Evolutionary conservation across 768 basidiomycete species (phyloP).

Genomic region (Hericium coralloides): DNA sequence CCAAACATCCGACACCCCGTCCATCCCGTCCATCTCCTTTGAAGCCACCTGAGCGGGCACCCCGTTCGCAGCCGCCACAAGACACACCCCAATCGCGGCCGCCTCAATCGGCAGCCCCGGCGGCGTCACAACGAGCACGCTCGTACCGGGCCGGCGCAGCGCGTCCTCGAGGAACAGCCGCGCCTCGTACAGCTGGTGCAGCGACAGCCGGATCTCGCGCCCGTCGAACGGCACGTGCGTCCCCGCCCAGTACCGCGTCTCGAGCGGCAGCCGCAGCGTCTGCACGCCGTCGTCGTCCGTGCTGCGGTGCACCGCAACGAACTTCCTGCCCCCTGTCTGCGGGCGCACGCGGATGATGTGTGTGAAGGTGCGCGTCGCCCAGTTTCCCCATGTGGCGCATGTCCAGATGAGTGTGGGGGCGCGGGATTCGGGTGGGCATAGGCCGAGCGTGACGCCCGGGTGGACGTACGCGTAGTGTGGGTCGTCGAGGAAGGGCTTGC

Average conservation of each 20-base stretch:
- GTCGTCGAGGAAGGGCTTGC: no score
- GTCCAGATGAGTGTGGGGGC: no score
- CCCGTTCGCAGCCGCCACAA: neutral
- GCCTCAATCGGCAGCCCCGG: neutral
- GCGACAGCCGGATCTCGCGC: neutral
- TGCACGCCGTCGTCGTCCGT: neutral
- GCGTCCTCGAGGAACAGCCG: constrained; percentile 15
- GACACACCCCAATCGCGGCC: neutral
- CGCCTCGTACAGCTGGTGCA: constrained; percentile 54
- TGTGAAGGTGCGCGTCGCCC: neutral
- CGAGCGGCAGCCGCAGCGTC: neutral
- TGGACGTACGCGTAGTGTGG: no score
- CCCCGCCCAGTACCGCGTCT: neutral
- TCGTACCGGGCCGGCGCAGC: constrained; percentile 25
- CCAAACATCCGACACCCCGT: neutral
- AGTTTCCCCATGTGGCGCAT: neutral
- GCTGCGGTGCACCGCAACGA: neutral
- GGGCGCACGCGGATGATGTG: neutral
- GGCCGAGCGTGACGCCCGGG: no score
- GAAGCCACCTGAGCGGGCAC: neutral
- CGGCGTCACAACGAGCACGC: neutral
- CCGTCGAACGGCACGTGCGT: neutral
- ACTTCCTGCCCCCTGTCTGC: neutral
- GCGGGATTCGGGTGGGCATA: no score
- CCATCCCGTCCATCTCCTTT: neutral